These are phyloP conservation scores for Handroanthus guayacan DNA, from an alignment of 257 asterid species.

Conservation along the genomic window DNA sequence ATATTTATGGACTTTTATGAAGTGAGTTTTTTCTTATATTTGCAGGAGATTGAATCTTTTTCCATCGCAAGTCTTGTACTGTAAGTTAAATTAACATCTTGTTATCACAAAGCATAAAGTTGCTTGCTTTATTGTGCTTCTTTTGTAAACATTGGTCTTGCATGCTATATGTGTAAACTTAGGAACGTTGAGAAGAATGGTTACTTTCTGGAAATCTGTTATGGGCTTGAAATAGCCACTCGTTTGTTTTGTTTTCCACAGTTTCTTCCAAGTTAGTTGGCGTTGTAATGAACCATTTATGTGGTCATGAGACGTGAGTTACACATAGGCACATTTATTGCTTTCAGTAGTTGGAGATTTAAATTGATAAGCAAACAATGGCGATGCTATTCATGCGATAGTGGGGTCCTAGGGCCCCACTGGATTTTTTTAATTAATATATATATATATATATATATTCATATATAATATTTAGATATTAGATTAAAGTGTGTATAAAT, in stretches of 20 bases:
- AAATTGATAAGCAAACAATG: no score
- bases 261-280: constrained; percentile 35
- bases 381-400: no score
- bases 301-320: neutral
- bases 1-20: constrained; percentile 27
- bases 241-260: neutral
- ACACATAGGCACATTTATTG: constrained; percentile 29
- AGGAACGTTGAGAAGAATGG: neutral
- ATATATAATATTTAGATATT: no score
- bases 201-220: constrained; percentile 21
- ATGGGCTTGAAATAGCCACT: neutral
- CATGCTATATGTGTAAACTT: neutral
- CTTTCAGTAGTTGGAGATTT: constrained; percentile 36
- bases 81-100: constrained; percentile 25
- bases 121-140: constrained; percentile 13
- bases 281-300: constrained; percentile 24
- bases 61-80: constrained; percentile 3
- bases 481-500: no score
- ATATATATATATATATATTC: no score
- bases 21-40: constrained; percentile 32
- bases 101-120: neutral
- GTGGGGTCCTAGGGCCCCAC: no score
- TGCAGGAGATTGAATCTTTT: constrained; percentile 29
- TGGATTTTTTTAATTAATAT: no score
- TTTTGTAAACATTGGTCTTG: neutral